Base-by-base conservation (phyloP, 495 filamentous ascomycete genomes). In the Xylaria acuta region DNA sequence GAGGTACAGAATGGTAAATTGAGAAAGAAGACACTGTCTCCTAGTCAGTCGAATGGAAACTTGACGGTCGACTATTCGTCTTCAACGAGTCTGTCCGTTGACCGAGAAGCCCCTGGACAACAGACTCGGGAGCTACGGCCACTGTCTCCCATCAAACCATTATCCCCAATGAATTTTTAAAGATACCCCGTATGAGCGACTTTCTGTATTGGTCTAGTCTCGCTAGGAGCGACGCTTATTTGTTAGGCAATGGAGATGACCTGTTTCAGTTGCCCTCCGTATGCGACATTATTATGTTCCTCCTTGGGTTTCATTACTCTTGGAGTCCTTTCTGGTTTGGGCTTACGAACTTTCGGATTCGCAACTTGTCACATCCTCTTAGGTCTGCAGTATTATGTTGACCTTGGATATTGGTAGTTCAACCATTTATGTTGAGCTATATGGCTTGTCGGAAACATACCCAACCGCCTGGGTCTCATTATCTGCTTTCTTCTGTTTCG, bases 121-220 rank as follows among this genome's bases (percentile, higher is more conserved):
- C 72, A 76, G 67, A 78, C 79, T 1, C 78, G 80, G 54, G 83
- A 85, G 45, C 25, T 88, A 60, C 80, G 85, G 34, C 86, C 85
- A 7, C 83, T 95, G n/a, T 92, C 90, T 45, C 92, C 92, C 7
- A 88, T 91, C 72, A 86, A 88, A 75, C 92, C 92, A 36, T 83
- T 94, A 56, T 93, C 91, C 20, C 92, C 92, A 32, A 86, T 94
- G 76, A 89, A 85, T 38, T 85, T 89, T 64, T 87, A 47, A 67
- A 22, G 64, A 68, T 65, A 65, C 32, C 47, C 38, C n/a, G 16
- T 34, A 67, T 27, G 51, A 66, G 41, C 43, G 41, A 45, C 25
- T 25, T 59, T 72, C 30, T 47, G 32, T 22, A 41, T 47, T 66
- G 16, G 25, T 40, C 4, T n/a, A 40, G 20, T 34, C 32, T 64